Percentiles rank a stretch among this genome's conserved stretches.
Conservation (phyloP, 1,284 basidiomycete genomes). For the Abortiporus biennis region DNA sequence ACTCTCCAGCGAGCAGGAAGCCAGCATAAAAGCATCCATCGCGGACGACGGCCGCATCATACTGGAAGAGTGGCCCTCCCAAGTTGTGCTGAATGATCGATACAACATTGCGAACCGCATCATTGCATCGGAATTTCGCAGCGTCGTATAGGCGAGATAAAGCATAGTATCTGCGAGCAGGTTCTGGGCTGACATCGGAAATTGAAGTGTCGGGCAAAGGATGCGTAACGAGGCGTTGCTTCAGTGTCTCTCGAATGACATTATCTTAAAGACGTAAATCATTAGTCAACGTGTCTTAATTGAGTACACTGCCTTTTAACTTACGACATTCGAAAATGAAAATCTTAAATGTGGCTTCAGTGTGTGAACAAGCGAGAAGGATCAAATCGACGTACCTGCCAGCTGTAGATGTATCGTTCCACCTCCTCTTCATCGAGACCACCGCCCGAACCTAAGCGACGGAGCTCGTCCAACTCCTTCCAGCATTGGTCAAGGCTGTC, state of each 20-base stretch:
- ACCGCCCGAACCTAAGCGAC: slow-evolving; percentile 29
- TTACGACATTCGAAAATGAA: slow-evolving; percentile 76
- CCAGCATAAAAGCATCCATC: slow-evolving; percentile 80
- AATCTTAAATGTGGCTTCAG: slow-evolving; percentile 37
- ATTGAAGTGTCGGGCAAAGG: neutral
- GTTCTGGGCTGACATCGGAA: slow-evolving; percentile 9
- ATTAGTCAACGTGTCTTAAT: slow-evolving; percentile 5
- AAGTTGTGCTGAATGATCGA: slow-evolving; percentile 57
- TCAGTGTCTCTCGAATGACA: slow-evolving; percentile 57
- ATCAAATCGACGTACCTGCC: slow-evolving; percentile 47
- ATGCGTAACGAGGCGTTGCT: slow-evolving; percentile 38
- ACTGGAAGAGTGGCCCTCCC: slow-evolving; percentile 60
- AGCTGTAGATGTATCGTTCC: slow-evolving; percentile 60
- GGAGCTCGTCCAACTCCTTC: slow-evolving; percentile 72
- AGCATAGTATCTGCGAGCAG: slow-evolving; percentile 23
- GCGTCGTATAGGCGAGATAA: slow-evolving; percentile 43
- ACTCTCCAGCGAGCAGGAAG: slow-evolving; percentile 55
- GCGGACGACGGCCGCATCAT: slow-evolving; percentile 76
- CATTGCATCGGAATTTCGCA: slow-evolving; percentile 48
- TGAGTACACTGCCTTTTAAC: slow-evolving; percentile 29
- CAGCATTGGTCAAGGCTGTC: slow-evolving; percentile 73
- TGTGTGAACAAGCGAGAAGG: slow-evolving; percentile 11
- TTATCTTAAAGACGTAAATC: slow-evolving; percentile 40
- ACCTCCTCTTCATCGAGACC: slow-evolving; percentile 49
- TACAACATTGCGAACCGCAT: slow-evolving; percentile 47